A percentile compares a stretch with the other conserved stretches of the same genome.
phyloP scores from a whole-genome alignment of 2,329 filamentous ascomycete genomes.

The Neopestalotiopsis sp. region DNA sequence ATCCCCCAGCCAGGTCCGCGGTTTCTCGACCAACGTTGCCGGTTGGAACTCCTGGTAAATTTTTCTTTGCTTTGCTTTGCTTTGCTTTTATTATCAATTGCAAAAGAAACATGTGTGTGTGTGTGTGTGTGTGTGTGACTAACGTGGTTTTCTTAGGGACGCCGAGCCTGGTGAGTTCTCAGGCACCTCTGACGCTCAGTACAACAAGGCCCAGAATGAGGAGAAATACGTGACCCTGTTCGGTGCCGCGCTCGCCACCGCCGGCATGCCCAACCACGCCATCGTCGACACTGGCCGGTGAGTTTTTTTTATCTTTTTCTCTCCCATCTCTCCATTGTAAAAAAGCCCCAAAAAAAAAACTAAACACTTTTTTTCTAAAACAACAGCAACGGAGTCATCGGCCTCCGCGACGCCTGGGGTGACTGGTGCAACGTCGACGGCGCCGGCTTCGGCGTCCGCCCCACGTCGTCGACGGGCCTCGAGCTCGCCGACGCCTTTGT shows the following conservation, averaged over 20 bases:
- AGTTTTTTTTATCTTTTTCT: background rate
- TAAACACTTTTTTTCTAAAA: background rate
- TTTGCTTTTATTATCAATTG: background rate
- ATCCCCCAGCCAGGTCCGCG: conserved; percentile 56
- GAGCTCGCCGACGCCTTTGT: conserved; percentile 63
- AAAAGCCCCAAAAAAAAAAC: background rate
- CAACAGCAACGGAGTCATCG: conserved; percentile 46
- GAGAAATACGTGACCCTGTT: conserved; percentile 69
- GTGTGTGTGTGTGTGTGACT: background rate
- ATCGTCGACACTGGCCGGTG: conserved; percentile 39
- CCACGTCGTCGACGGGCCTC: conserved; percentile 59
- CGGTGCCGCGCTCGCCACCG: conserved; percentile 62
- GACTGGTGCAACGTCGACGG: conserved; percentile 67
- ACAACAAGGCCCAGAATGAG: conserved; percentile 59
- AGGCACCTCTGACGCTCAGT: conserved; percentile 41
- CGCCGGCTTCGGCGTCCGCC: conserved; percentile 62
- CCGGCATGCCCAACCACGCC: conserved; percentile 48
- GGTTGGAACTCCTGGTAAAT: conserved; percentile 59
- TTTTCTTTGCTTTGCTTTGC: background rate
- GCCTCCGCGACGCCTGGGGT: conserved; percentile 57
- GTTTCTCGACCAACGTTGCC: conserved; percentile 62
- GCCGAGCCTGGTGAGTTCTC: conserved; percentile 37
- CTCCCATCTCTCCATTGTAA: background rate
- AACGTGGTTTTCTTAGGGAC: conserved; percentile 29
- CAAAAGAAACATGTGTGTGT: too few relatives aligned